Evolutionary conservation across 139 green algal genomes (phyloP).

Genomic region (Chlorella sp.): DNA sequence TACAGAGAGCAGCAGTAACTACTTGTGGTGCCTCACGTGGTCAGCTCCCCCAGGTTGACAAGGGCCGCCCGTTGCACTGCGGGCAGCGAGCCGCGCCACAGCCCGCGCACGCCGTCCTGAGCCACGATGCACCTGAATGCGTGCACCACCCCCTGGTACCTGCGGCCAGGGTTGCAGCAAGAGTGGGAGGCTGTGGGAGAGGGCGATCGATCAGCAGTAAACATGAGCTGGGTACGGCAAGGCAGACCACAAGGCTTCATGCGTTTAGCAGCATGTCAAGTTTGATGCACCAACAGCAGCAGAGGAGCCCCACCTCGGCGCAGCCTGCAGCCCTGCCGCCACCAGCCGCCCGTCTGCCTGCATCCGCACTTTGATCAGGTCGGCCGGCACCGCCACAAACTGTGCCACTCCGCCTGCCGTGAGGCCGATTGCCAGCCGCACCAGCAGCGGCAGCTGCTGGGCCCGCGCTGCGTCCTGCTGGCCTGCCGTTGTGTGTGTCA

Average conservation of each 20-base stretch:
- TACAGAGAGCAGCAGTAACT: no score
- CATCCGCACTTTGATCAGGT: conserved; percentile 73
- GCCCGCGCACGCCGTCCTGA: conserved; percentile 55
- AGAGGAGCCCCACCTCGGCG: conserved; percentile 13
- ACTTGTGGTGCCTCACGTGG: conserved; percentile 17
- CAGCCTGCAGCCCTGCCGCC: conserved; percentile 45
- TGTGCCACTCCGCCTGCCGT: conserved; percentile 65
- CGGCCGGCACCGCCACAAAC: conserved; percentile 64
- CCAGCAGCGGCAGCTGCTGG: not conserved
- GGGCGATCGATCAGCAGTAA: not conserved
- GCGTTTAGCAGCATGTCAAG: no score
- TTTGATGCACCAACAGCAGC: not conserved
- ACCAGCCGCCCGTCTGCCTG: conserved; percentile 61
- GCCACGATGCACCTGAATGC: conserved; percentile 14
- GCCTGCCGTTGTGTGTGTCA: no score
- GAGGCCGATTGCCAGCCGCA: conserved; percentile 49
- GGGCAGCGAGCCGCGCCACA: conserved; percentile 65
- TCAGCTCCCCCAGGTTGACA: conserved; percentile 78
- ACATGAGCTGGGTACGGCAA: no score
- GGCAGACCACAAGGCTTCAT: no score
- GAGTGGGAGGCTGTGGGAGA: not conserved
- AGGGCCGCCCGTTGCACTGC: conserved; percentile 73
- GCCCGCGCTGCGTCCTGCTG: not conserved
- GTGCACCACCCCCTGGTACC: conserved; percentile 16
- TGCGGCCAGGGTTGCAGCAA: not conserved